Conservation (phyloP, 352 stramenopile genomes). For the Pythium dissimile region DNA sequence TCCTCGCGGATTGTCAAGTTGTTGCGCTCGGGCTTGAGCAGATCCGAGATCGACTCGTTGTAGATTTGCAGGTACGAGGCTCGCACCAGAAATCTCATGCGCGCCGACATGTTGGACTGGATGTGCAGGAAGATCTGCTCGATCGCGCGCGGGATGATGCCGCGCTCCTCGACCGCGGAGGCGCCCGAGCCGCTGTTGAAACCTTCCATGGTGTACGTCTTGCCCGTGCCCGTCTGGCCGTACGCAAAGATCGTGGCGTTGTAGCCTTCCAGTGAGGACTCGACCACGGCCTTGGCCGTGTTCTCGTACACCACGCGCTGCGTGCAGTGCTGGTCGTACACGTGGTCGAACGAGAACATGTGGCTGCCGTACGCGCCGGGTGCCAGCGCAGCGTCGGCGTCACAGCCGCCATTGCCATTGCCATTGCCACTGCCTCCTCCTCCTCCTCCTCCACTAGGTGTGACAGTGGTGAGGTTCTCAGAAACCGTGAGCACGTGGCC, state of each 20-base stretch:
- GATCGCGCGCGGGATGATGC: constrained; percentile 97
- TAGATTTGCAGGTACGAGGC: constrained; percentile 94
- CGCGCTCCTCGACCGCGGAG: constrained; percentile 82
- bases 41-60: constrained; percentile 93
- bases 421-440: constrained; percentile 9
- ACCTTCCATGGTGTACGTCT: constrained; percentile 98
- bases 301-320: constrained; percentile 93
- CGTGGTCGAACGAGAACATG: constrained; percentile 93
- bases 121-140: constrained; percentile 95
- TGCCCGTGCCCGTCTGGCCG: constrained; percentile 89
- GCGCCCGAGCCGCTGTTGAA: constrained; percentile 82
- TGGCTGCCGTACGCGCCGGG: constrained; percentile 79
- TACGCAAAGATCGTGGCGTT: constrained; percentile 92
- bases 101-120: constrained; percentile 76
- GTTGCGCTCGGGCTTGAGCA: constrained; percentile 91
- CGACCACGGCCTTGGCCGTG: constrained; percentile 90
- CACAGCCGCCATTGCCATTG: not conserved
- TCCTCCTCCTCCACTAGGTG: not conserved
- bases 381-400: constrained; percentile 4
- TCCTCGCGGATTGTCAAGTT: constrained; percentile 94
- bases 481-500: constrained; percentile 88
- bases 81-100: constrained; percentile 89
- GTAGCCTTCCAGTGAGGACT: constrained; percentile 91
- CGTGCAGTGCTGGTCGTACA: constrained; percentile 91
- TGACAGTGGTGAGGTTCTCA: constrained; percentile 70